Evolutionary conservation across 2,329 filamentous ascomycete species (phyloP).

Genomic region (Apiospora phragmitis): DNA sequence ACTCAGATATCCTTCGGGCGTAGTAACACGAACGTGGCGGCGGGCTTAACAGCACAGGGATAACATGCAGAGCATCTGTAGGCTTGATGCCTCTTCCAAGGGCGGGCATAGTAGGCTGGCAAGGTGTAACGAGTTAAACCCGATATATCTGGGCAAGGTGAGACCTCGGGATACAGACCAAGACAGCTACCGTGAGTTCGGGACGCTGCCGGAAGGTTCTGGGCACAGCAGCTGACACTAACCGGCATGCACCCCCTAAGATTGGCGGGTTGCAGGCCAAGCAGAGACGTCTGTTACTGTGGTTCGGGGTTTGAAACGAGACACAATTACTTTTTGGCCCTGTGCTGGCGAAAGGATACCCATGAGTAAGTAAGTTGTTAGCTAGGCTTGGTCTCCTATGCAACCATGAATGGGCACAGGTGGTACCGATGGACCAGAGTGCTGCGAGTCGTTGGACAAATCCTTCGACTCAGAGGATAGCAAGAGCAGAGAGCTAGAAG

Average conservation of each 20-base stretch:
- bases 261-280: background rate
- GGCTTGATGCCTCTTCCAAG: background rate
- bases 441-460: background rate
- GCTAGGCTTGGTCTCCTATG: background rate
- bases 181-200: background rate
- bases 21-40: background rate
- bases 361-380: background rate
- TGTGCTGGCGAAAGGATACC: background rate
- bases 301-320: slow-evolving; percentile 6
- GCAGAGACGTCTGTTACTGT: background rate
- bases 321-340: background rate
- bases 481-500: background rate
- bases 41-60: background rate
- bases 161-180: background rate
- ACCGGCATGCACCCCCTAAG: background rate
- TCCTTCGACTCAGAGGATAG: background rate
- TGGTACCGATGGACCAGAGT: background rate
- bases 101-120: background rate
- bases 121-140: background rate
- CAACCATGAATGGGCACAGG: background rate
- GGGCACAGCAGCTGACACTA: background rate
- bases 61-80: background rate
- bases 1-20: background rate
- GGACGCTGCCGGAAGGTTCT: background rate
- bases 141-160: background rate